Evolutionary conservation across 345 rosid species (phyloP).

Genomic region (Kandelia obovata): DNA sequence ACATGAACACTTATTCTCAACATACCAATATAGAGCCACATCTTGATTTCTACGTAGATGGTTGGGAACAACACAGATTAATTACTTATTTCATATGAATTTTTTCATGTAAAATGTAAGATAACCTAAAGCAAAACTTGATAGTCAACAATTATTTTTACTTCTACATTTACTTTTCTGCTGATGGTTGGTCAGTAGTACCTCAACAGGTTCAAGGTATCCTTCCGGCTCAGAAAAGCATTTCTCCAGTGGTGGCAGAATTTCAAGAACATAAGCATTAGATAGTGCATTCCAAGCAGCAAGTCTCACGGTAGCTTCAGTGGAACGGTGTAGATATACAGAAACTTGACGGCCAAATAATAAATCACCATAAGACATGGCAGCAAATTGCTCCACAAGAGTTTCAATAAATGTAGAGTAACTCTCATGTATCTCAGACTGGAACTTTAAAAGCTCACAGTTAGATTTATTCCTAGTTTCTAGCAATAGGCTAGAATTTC

Average conservation of each 20-base stretch:
- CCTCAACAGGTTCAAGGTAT: constrained; percentile 84
- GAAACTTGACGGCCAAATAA: constrained; percentile 76
- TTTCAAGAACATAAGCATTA: constrained; percentile 68
- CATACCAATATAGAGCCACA: not conserved
- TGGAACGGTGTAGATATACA: constrained; percentile 57
- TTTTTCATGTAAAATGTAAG: not conserved
- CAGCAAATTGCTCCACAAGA: constrained; percentile 76
- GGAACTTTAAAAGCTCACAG: constrained; percentile 55
- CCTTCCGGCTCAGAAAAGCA: constrained; percentile 65
- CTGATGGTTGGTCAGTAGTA: constrained; percentile 17
- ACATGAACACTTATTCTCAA: too few relatives aligned
- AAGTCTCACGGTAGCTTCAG: constrained; percentile 62
- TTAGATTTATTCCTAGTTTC: constrained; percentile 20
- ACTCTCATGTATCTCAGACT: constrained; percentile 63
- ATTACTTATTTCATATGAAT: not conserved
- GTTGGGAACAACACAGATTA: not conserved
- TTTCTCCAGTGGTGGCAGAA: constrained; percentile 68
- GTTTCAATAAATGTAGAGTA: constrained; percentile 69
- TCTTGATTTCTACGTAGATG: not conserved
- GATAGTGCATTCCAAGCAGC: constrained; percentile 68
- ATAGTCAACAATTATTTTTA: too few relatives aligned
- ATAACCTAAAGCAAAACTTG: not conserved
- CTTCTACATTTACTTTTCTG: not conserved
- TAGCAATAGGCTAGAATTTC: constrained; percentile 7
- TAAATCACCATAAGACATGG: constrained; percentile 73